Percentiles rank a stretch among this genome's conserved stretches.
These are phyloP conservation scores for Hypoxylon intermedium DNA, from an alignment of 495 filamentous ascomycete species.

Conservation along the genomic window DNA sequence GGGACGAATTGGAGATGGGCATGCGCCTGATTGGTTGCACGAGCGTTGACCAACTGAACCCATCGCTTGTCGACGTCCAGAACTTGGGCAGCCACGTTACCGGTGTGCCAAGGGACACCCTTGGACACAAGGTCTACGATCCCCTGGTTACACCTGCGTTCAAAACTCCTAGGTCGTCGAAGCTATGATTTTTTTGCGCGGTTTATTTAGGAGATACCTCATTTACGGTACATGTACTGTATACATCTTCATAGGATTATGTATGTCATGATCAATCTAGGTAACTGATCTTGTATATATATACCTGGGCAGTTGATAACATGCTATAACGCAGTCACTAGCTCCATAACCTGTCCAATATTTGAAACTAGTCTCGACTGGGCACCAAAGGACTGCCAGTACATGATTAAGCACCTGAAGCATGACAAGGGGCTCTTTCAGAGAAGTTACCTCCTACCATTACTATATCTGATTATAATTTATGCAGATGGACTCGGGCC, in stretches of 20 bases:
- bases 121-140: constrained; percentile 57
- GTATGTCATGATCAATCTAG: too few species aligned
- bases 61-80: constrained; percentile 77
- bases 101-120: constrained; percentile 68
- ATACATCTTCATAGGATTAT: too few species aligned
- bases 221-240: too few species aligned
- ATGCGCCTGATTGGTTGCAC: constrained; percentile 90
- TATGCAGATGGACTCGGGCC: too few species aligned
- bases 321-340: constrained; percentile 7
- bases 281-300: too few species aligned
- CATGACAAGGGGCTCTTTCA: constrained; percentile 10
- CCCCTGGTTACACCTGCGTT: constrained; percentile 53
- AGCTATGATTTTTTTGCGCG: constrained; percentile 33
- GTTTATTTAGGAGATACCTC: constrained; percentile 1
- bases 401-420: background rate
- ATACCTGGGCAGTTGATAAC: background rate
- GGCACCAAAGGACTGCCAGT: background rate
- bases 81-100: constrained; percentile 74
- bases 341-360: constrained; percentile 9
- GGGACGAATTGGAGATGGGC: constrained; percentile 99
- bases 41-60: constrained; percentile 76
- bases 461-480: background rate
- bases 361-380: too few species aligned
- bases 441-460: constrained; percentile 3
- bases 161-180: constrained; percentile 44